Percentiles rank a stretch among this genome's conserved stretches.
Conservation (phyloP, 1,284 basidiomycete genomes). For the Pholiota adiposa region DNA sequence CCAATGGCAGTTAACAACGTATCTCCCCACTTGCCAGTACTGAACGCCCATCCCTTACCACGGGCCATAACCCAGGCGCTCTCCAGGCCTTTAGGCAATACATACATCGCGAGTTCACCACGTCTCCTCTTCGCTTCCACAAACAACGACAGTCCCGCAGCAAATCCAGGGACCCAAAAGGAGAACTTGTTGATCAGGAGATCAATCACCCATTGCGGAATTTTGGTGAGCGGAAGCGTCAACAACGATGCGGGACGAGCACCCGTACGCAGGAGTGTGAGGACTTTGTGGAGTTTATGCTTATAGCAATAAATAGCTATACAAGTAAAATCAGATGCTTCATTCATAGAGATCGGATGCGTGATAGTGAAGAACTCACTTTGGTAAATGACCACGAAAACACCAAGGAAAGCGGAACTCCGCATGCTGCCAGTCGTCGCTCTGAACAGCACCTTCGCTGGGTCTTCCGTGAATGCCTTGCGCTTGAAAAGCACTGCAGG, state of each 20-base stretch:
- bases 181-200: conserved; percentile 69
- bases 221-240: conserved; percentile 34
- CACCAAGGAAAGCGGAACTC: conserved; percentile 88
- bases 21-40: conserved; percentile 74
- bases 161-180: conserved; percentile 81
- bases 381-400: conserved; percentile 88
- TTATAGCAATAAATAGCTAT: conserved; percentile 79
- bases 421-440: conserved; percentile 78
- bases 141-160: conserved; percentile 80
- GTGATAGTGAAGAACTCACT: conserved; percentile 49
- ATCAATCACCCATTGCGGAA: conserved; percentile 56
- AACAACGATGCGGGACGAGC: conserved; percentile 25
- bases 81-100: conserved; percentile 90
- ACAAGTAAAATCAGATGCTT: conserved; percentile 4
- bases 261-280: conserved; percentile 42
- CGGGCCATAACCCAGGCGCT: conserved; percentile 84
- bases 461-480: conserved; percentile 62
- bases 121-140: conserved; percentile 86
- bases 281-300: conserved; percentile 56
- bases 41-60: conserved; percentile 78
- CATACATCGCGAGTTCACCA: conserved; percentile 93
- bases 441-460: conserved; percentile 63
- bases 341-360: background rate
- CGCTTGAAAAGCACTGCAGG: conserved; percentile 83
- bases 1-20: conserved; percentile 37